Base-by-base conservation (phyloP, 208 protist species). In the Trypanosoma grayi region DNA sequence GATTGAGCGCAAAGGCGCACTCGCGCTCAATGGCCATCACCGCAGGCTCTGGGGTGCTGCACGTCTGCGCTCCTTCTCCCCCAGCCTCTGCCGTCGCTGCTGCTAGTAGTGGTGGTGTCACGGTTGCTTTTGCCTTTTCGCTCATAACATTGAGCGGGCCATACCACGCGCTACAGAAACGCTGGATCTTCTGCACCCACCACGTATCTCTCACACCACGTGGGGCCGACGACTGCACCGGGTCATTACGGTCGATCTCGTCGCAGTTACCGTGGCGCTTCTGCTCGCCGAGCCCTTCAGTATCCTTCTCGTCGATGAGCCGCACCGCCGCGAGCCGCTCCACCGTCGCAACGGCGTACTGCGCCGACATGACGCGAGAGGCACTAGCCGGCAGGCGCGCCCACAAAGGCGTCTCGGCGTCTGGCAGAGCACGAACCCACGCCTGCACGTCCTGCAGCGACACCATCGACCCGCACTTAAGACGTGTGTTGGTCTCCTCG, bases 361-460 rank as follows among this genome's bases (percentile, higher is more conserved):
- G 78, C 0, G 81, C 66, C 30, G 69, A 81, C 11, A 96, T 66
- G 60, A 96, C 80, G 60, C 97, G 81, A 8, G 85, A 73, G 7
- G 95, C 95, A 58, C 96, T 90, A 18, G 63, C 67, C 9, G 97
- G 96, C 30, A 99, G 78, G 20, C 95, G 95, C 4, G 99, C 69
- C 98, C 97, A 99, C 51, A 84, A 57, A 39, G 71, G 92, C 58
- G 73, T 93, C 60, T 52, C 69, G 56, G 50, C 67, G 18, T 92
- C 79, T 14, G 95, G 92, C 9, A 99, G 62, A 1, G 41, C 45
- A 7, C 69, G 53, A n/a, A 97, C 75, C 97, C 96, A 99, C 20
- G 72, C 50, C 20, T 92, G 52, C 60, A 98, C 88, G 28, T 92
- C 88, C 2, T 61, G 55, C 10, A 75, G 66, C 7, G 76, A 77